Percentiles rank a stretch among this genome's conserved stretches.
Conservation (phyloP, 345 rosid species). For the Microthlaspi erraticum region DNA sequence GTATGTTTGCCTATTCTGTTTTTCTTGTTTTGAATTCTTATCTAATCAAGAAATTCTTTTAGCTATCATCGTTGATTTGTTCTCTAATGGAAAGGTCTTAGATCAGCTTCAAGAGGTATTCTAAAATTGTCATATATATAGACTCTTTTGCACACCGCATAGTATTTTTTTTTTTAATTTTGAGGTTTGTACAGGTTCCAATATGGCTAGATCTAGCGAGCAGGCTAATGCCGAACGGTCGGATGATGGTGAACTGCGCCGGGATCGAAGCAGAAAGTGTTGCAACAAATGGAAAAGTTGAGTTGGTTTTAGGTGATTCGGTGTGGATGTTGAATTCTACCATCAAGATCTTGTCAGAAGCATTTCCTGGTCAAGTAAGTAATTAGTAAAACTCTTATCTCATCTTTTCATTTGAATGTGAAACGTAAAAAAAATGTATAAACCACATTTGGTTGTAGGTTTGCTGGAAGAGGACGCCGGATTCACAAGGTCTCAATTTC, state of each 20-base stretch:
- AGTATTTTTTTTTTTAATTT: neutral
- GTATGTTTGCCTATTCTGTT: neutral
- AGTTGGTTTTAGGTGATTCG: conserved; percentile 37
- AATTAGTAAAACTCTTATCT: no score
- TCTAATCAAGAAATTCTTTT: conserved; percentile 25
- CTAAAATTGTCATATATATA: neutral
- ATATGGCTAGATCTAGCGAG: conserved; percentile 66
- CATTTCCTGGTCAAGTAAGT: conserved; percentile 73
- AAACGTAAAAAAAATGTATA: neutral
- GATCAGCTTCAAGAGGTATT: conserved; percentile 69
- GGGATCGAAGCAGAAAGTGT: conserved; percentile 51
- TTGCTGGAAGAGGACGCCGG: conserved; percentile 70
- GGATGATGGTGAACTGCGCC: conserved; percentile 82
- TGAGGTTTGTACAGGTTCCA: conserved; percentile 45
- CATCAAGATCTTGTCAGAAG: conserved; percentile 61
- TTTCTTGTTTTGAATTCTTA: conserved; percentile 1
- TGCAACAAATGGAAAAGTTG: conserved; percentile 29
- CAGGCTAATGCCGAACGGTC: conserved; percentile 69
- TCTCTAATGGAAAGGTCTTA: conserved; percentile 68
- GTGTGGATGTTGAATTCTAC: conserved; percentile 62
- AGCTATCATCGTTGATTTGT: conserved; percentile 81
- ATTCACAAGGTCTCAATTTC: conserved; percentile 61
- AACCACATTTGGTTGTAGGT: conserved; percentile 40
- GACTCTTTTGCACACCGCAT: neutral
- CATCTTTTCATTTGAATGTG: neutral